Base-by-base conservation (phyloP, 306 rosid genomes). In the Acacia crassicarpa region DNA sequence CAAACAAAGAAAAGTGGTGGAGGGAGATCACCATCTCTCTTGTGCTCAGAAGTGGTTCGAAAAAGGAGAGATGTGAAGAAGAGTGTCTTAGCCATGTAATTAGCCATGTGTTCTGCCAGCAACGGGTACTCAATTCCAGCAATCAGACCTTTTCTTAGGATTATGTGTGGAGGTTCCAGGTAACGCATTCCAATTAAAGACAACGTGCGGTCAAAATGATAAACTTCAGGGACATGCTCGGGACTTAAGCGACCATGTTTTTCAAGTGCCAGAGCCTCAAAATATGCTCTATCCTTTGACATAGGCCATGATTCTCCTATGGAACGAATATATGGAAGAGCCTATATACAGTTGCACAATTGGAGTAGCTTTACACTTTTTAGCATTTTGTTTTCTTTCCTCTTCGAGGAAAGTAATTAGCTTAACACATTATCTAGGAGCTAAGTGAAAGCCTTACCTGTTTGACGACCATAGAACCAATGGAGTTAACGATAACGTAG, bases 231-330 rank as follows among this genome's bases (percentile, higher is more conserved):
- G 19, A 91, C 94, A 81, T 94, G 93, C 27, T 89, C 82, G 30
- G 98, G 94, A 75, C 90, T 20, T 23, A 86, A 33, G 8, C 84
- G 84, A 30, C 70, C 80, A 69, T 81, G 83, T 74, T 86, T 80
- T 81, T 74, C 85, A 58, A 94, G 83, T 2, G 93, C 83, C 83
- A 86, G 22, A 3, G 92, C 80, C 91, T 93, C 99, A 89, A 93
- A 95, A 74, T 95, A 95, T 2, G 98, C 97, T 83, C 97, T 87
- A 69, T 95, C 99, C 89, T 84, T 95, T 0, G 98, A 88, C 94
- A 93, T 87, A 1, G 97, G 95, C 99, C 99, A 93, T 69, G 98
- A 93, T 78, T 95, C 99, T 25, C 98, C 99, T 10, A 93, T 88
- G 86, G 85, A 85, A 65, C 97, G 99, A 27, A 95, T 12, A 68